These are phyloP conservation scores for Elymus sibiricus DNA, from an alignment of 176 grass and related monocot species.

Conservation along the genomic window DNA sequence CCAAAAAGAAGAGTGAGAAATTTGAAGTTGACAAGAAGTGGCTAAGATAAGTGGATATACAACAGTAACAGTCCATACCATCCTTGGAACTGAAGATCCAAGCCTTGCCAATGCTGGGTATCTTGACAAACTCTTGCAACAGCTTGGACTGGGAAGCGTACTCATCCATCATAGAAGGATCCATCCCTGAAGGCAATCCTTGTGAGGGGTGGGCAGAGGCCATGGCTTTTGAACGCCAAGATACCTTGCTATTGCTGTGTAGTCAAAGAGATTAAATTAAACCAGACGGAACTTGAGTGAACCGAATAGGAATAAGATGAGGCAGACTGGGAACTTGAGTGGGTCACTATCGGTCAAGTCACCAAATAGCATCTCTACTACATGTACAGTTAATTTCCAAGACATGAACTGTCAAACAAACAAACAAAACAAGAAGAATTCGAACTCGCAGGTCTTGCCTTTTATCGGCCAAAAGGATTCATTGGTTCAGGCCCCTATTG, in stretches of 20 bases:
- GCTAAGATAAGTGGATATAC: background rate
- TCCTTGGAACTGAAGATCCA: conserved; percentile 78
- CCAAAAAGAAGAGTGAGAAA: background rate
- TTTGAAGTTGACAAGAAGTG: background rate
- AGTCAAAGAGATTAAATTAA: conserved; percentile 1
- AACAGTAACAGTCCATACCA: conserved; percentile 32
- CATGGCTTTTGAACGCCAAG: conserved; percentile 16
- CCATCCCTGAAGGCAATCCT: conserved; percentile 58
- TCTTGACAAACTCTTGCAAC: conserved; percentile 69
- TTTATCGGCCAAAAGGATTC: background rate
- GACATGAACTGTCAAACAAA: background rate
- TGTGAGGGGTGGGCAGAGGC: conserved; percentile 23
- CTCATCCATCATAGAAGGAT: conserved; percentile 51
- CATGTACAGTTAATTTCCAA: background rate
- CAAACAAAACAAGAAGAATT: too few relatives aligned
- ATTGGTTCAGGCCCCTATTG: background rate
- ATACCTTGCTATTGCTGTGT: conserved; percentile 24
- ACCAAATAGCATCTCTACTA: background rate
- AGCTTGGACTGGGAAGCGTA: conserved; percentile 76
- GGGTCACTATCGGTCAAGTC: background rate
- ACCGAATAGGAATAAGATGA: background rate
- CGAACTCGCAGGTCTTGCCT: background rate
- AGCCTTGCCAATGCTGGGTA: conserved; percentile 67
- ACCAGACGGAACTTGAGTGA: background rate
- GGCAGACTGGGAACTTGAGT: background rate